Percentiles rank a stretch among this genome's conserved stretches.
Evolutionary conservation across 2,329 filamentous ascomycete genomes (phyloP).

Genomic region (Aspergillus sp.): DNA sequence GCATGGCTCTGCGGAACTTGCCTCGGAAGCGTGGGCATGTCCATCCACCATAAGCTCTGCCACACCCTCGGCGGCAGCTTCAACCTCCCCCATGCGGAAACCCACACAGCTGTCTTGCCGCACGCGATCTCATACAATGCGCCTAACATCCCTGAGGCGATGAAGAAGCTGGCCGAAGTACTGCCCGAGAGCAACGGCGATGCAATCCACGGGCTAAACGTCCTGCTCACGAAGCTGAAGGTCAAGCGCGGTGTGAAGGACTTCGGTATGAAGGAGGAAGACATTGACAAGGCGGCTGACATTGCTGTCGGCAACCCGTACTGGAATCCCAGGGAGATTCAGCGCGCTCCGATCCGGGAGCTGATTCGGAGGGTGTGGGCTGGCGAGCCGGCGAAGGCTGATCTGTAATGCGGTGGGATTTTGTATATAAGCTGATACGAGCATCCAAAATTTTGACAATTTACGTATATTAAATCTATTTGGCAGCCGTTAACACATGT

Average conservation of each 20-base stretch:
- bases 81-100: constrained; percentile 64
- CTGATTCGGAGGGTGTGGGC: constrained; percentile 61
- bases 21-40: constrained; percentile 61
- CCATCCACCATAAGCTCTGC: constrained; percentile 67
- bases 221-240: constrained; percentile 53
- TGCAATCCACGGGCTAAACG: constrained; percentile 58
- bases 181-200: constrained; percentile 60
- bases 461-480: background rate
- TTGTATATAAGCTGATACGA: constrained; percentile 5
- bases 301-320: constrained; percentile 60
- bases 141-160: constrained; percentile 52
- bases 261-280: constrained; percentile 60
- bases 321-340: constrained; percentile 58
- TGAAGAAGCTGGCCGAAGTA: constrained; percentile 53
- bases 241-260: constrained; percentile 55
- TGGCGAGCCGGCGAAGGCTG: constrained; percentile 56
- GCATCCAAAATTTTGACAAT: background rate
- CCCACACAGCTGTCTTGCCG: constrained; percentile 63
- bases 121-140: constrained; percentile 65
- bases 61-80: constrained; percentile 65
- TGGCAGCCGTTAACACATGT: background rate
- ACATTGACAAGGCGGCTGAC: constrained; percentile 60
- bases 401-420: constrained; percentile 42
- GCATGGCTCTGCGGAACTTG: constrained; percentile 65
- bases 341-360: constrained; percentile 54